Percentiles rank a stretch among this genome's conserved stretches.
These are phyloP conservation scores for Hanseniaspora sp. DNA, from an alignment of 1,139 yeast genomes.

Conservation along the genomic window DNA sequence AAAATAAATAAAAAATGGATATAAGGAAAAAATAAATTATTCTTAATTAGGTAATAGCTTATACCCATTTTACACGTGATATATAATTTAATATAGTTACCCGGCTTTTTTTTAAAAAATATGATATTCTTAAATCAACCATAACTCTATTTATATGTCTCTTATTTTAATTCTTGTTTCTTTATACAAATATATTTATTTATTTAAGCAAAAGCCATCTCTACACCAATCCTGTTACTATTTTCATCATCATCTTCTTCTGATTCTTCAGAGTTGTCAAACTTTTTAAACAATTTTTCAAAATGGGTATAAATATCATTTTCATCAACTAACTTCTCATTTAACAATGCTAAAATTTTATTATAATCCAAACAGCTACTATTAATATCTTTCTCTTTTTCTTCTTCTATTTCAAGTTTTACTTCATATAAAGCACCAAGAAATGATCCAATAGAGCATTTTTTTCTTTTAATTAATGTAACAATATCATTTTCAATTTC, in stretches of 20 bases:
- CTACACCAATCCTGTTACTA: background rate
- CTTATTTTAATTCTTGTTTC: too few species aligned
- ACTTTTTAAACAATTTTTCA: slow-evolving; percentile 41
- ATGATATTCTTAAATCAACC: too few species aligned
- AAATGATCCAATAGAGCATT: background rate
- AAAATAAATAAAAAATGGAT: too few species aligned
- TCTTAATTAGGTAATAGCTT: too few species aligned
- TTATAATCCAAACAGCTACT: too few species aligned
- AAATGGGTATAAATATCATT: slow-evolving; percentile 47
- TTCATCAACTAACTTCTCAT: slow-evolving; percentile 40
- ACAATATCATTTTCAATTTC: background rate
- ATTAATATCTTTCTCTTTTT: background rate
- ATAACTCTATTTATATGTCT: too few species aligned
- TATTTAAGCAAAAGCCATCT: background rate
- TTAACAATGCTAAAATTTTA: slow-evolving; percentile 19
- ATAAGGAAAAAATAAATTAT: too few species aligned
- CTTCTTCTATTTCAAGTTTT: background rate
- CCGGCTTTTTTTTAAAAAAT: too few species aligned
- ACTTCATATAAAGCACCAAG: background rate
- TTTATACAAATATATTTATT: too few species aligned
- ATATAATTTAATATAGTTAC: too few species aligned
- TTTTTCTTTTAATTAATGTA: background rate
- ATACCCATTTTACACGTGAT: too few species aligned
- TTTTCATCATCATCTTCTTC: too few species aligned
- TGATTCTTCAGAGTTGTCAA: background rate